A percentile compares a stretch with the other conserved stretches of the same genome.
phyloP scores from a whole-genome alignment of 495 filamentous ascomycete species.

The Aspergillus saccharolyticus region DNA sequence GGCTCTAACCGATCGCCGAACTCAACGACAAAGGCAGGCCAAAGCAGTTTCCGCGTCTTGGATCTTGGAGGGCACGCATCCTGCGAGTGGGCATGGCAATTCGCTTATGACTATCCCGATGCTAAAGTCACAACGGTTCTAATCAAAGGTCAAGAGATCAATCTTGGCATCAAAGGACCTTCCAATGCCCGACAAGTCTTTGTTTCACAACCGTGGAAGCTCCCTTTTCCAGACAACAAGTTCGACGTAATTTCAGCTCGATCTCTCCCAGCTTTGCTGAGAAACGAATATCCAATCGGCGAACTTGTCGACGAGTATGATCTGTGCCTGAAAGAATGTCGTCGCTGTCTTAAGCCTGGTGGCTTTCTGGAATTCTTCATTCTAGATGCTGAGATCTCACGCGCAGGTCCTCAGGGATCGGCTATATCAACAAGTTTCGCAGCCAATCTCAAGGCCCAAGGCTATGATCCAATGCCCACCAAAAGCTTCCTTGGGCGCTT shows the following conservation, averaged over 20 bases:
- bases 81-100: slow-evolving; percentile 95
- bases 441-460: slow-evolving; percentile 77
- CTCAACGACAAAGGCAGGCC: slow-evolving; percentile 9
- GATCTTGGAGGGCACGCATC: slow-evolving; percentile 82
- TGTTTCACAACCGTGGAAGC: slow-evolving; percentile 65
- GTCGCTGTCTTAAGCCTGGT: slow-evolving; percentile 86
- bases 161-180: slow-evolving; percentile 70
- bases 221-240: slow-evolving; percentile 82
- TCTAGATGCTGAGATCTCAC: slow-evolving; percentile 83
- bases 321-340: slow-evolving; percentile 74
- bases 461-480: slow-evolving; percentile 82
- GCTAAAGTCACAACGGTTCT: slow-evolving; percentile 82
- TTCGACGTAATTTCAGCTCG: slow-evolving; percentile 92
- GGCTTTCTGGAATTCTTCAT: slow-evolving; percentile 87
- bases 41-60: slow-evolving; percentile 53
- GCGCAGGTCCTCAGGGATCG: slow-evolving; percentile 67
- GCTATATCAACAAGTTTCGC: slow-evolving; percentile 85
- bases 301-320: slow-evolving; percentile 80
- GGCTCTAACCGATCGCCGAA: slow-evolving; percentile 4
- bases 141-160: slow-evolving; percentile 62
- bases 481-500: slow-evolving; percentile 72
- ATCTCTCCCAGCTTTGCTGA: slow-evolving; percentile 76
- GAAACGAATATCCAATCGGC: slow-evolving; percentile 49
- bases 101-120: slow-evolving; percentile 76
- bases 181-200: slow-evolving; percentile 78